Percentiles rank a stretch among this genome's conserved stretches.
Evolutionary conservation across 2,329 filamentous ascomycete species (phyloP).

Genomic region (Penicillium sp.): DNA sequence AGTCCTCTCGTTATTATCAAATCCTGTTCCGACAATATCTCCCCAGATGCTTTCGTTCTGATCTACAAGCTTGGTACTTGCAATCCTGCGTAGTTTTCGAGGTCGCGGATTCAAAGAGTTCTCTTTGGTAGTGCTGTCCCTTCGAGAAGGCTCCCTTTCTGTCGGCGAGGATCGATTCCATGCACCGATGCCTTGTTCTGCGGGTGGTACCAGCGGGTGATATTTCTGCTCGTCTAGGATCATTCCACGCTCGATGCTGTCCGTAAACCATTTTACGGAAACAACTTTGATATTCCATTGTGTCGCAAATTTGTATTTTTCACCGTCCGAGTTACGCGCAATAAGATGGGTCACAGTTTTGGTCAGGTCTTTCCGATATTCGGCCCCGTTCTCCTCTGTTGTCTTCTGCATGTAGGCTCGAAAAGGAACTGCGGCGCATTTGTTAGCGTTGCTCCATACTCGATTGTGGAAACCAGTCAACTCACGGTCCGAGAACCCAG

Average conservation of each 20-base stretch:
- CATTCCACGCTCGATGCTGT: slow-evolving; percentile 83
- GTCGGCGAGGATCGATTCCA: slow-evolving; percentile 57
- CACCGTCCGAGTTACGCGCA: slow-evolving; percentile 71
- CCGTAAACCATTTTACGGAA: slow-evolving; percentile 77
- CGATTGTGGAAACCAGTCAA: slow-evolving; percentile 10
- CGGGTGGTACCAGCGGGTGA: slow-evolving; percentile 66
- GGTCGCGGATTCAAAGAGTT: slow-evolving; percentile 57
- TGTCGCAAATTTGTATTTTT: slow-evolving; percentile 86
- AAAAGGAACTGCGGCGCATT: slow-evolving; percentile 52
- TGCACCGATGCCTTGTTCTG: slow-evolving; percentile 73
- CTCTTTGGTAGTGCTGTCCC: slow-evolving; percentile 39
- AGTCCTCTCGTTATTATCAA: slow-evolving; percentile 26
- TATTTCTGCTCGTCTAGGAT: slow-evolving; percentile 84
- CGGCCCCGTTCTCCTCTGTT: slow-evolving; percentile 69
- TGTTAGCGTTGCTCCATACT: slow-evolving; percentile 12
- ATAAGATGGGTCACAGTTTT: slow-evolving; percentile 84
- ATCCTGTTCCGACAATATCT: slow-evolving; percentile 66
- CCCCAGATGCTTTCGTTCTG: slow-evolving; percentile 87
- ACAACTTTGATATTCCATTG: slow-evolving; percentile 79
- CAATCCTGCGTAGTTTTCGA: slow-evolving; percentile 81
- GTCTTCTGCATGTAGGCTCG: slow-evolving; percentile 68
- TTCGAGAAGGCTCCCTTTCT: slow-evolving; percentile 12
- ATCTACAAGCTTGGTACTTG: slow-evolving; percentile 75
- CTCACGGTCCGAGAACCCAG: slow-evolving; percentile 66
- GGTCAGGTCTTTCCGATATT: slow-evolving; percentile 83